Conservation (phyloP, 352 stramenopile genomes). For the Globisporangium viniferum region DNA sequence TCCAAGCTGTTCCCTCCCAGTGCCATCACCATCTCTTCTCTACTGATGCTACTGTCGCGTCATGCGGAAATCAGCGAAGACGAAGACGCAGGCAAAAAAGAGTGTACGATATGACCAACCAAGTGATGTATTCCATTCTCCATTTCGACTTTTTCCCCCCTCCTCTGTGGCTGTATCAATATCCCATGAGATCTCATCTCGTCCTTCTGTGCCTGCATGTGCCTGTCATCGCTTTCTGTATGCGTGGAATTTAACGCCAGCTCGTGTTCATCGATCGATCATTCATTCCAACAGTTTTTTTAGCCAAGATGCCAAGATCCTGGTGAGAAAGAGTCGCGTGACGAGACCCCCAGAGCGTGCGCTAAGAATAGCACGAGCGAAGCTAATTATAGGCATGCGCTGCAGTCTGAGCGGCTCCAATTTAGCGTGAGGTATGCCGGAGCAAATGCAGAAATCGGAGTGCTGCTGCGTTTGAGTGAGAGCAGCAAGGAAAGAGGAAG, state of each 20-base stretch:
- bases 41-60: background rate
- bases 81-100: background rate
- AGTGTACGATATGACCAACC: constrained; percentile 8
- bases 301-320: background rate
- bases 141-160: background rate
- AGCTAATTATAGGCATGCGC: background rate
- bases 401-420: background rate
- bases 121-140: constrained; percentile 5
- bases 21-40: background rate
- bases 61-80: background rate
- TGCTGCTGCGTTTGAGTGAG: background rate
- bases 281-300: background rate
- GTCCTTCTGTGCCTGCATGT: background rate
- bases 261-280: background rate
- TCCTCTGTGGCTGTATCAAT: background rate
- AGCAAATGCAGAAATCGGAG: background rate
- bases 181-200: background rate
- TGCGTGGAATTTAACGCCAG: background rate
- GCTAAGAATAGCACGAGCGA: background rate
- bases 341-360: background rate
- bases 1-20: background rate
- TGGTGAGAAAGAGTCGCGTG: background rate
- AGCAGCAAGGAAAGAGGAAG: background rate
- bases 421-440: background rate
- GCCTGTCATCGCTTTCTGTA: background rate